These are phyloP conservation scores for Malassezia equina DNA, from an alignment of 1,284 basidiomycete species.

Conservation along the genomic window DNA sequence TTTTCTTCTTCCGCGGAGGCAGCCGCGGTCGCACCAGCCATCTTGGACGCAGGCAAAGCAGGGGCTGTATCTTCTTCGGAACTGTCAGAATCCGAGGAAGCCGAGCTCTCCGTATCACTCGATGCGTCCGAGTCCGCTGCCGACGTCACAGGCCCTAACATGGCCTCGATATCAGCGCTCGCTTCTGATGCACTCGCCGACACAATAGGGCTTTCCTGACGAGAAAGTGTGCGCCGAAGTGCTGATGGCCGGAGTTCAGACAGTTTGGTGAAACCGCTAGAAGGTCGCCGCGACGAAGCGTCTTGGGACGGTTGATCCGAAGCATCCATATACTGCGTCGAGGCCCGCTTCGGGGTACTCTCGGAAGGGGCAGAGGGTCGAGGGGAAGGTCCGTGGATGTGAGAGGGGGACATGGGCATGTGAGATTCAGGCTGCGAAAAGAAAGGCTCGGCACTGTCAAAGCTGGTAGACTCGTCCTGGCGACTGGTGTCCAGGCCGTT, in stretches of 20 bases:
- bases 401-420: not conserved
- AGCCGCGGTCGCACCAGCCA: conserved; percentile 9
- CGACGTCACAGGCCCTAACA: not conserved
- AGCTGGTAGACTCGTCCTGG: not conserved
- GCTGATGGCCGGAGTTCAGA: conserved; percentile 29
- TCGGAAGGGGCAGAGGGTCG: conserved; percentile 1
- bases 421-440: conserved; percentile 18
- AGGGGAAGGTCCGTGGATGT: conserved; percentile 10
- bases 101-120: not conserved
- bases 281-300: conserved; percentile 1
- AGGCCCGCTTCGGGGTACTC: conserved; percentile 14
- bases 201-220: conserved; percentile 20
- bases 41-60: conserved; percentile 8
- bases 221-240: conserved; percentile 28
- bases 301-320: not conserved
- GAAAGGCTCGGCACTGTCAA: conserved; percentile 2
- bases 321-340: not conserved
- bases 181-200: not conserved
- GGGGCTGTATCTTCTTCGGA: conserved; percentile 1
- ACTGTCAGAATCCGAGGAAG: conserved; percentile 9
- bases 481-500: not conserved
- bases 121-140: not conserved
- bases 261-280: conserved; percentile 23
- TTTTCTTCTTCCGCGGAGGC: conserved; percentile 1
- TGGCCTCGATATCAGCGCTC: not conserved